Conservation (phyloP, 2,329 filamentous ascomycete species). For the Talaromyces piceae region DNA sequence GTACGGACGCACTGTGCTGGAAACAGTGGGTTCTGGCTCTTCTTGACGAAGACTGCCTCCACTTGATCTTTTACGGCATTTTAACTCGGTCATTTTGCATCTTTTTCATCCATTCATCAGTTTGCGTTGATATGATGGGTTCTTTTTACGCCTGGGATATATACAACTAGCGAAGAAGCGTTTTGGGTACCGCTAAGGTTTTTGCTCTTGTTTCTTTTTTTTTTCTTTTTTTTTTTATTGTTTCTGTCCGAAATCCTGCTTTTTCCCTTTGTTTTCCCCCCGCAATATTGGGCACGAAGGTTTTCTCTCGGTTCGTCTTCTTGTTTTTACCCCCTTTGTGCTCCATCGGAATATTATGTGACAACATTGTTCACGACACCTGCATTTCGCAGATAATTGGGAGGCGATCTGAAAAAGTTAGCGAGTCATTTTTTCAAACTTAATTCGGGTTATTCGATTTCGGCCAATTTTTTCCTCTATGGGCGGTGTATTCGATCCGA, state of each 20-base stretch:
- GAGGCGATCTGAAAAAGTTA: conserved; percentile 9
- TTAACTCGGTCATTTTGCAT: not conserved
- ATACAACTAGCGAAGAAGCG: not conserved
- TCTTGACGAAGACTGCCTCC: conserved; percentile 4
- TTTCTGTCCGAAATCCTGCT: not conserved
- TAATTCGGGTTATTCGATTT: not conserved
- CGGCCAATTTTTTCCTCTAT: not conserved
- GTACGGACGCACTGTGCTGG: not conserved
- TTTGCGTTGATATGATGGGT: not conserved
- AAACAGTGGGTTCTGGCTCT: conserved; percentile 1
- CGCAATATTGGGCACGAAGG: not conserved
- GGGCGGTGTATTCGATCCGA: not conserved
- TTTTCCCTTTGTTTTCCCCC: too few species aligned
- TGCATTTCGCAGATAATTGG: conserved; percentile 10
- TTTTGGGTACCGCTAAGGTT: not conserved
- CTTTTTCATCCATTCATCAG: not conserved
- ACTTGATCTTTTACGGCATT: conserved; percentile 3
- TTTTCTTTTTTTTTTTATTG: not conserved
- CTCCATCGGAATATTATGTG: not conserved
- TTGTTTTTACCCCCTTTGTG: too few species aligned
- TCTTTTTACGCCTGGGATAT: not conserved
- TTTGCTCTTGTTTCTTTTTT: not conserved
- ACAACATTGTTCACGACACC: not conserved
- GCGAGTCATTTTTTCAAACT: conserved; percentile 5
- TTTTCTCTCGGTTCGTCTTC: not conserved